These are phyloP conservation scores for Saturnispora serradocipensis DNA, from an alignment of 805 yeast genomes.

Conservation along the genomic window DNA sequence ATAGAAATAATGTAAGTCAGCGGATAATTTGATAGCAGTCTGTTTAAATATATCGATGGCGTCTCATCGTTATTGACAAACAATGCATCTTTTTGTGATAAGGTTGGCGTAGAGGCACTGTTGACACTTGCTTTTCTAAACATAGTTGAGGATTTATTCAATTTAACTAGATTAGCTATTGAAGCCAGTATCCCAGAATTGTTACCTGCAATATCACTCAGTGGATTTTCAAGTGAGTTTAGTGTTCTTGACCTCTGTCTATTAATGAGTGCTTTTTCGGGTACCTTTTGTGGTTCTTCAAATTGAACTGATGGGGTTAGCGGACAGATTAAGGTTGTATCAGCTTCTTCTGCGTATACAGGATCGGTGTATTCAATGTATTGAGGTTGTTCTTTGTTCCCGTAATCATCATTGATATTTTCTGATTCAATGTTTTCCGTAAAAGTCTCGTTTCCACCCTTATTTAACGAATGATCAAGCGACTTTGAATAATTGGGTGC, in stretches of 20 bases:
- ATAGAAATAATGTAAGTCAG: slow-evolving; percentile 20
- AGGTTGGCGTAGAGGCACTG: background rate
- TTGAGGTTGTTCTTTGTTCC: background rate
- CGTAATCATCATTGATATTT: background rate
- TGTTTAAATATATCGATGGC: slow-evolving; percentile 25
- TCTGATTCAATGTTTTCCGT: background rate
- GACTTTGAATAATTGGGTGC: background rate
- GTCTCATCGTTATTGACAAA: slow-evolving; percentile 19
- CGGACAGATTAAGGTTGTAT: background rate
- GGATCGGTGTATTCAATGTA: background rate
- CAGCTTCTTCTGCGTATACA: background rate
- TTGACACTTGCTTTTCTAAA: slow-evolving; percentile 4
- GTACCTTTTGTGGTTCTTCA: background rate
- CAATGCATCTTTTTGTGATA: slow-evolving; percentile 1
- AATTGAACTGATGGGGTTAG: background rate
- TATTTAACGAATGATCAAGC: background rate
- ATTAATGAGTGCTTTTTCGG: background rate
- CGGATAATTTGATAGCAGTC: slow-evolving; percentile 23
- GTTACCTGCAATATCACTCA: slow-evolving; percentile 7
- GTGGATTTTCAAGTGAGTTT: slow-evolving; percentile 20
- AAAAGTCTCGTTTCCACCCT: background rate
- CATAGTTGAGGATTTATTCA: slow-evolving; percentile 11
- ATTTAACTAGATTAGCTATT: slow-evolving; percentile 24
- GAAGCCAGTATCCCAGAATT: slow-evolving; percentile 23
- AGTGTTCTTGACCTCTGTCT: slow-evolving; percentile 28